Base-by-base conservation (phyloP, 2,329 filamentous ascomycete genomes). In the Camillea tinctor region DNA sequence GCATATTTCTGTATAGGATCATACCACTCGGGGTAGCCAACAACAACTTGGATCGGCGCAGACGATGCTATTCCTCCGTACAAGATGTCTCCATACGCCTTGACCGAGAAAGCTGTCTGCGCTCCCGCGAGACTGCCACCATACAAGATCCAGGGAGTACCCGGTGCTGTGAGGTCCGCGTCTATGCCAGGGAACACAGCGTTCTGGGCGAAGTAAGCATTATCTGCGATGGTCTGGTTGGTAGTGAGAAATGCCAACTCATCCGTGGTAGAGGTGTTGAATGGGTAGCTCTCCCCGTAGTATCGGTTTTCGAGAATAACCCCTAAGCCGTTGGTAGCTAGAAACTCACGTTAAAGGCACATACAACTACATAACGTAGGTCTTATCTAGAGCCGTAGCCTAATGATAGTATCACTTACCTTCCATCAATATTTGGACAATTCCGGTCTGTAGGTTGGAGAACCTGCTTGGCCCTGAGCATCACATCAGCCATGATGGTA, bases 371-470 rank as follows among this genome's bases (percentile, higher is more conserved):
- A 63, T 19, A 2, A 30, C 13, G 7, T 30, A 30, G 7, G 8
- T 9, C 26, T 30, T 9, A 2, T 30, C 26, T 30, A 30, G 7
- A 11, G 26, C 13, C 6, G 26, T 7, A 65, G 57, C 36, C 23
- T 7, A 4, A 21, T 50, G 9, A 11, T 53, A 21, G 24, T 6
- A 4, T 49, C 20, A 57, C 52, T 5, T 24, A 64, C 64, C 79
- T 67, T 83, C 68, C 80, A 83, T 83, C 51, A 84, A 66, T 50
- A 84, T 82, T 62, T 84, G 79, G 26, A 84, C 79, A 62, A 83
- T 74, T 4, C 73, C 77, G 65, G 66, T 69, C 22, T 71, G 66
- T 22, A 69, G 48, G 57, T 67, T 72, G 26, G 65, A 69, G 60
- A 68, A 72, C 24, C 69, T 66, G 56, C 60, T 68, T 15, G 67